Base-by-base conservation (phyloP, 163 green algal genomes). In the Chlamydomonas reinhardtii region DNA sequence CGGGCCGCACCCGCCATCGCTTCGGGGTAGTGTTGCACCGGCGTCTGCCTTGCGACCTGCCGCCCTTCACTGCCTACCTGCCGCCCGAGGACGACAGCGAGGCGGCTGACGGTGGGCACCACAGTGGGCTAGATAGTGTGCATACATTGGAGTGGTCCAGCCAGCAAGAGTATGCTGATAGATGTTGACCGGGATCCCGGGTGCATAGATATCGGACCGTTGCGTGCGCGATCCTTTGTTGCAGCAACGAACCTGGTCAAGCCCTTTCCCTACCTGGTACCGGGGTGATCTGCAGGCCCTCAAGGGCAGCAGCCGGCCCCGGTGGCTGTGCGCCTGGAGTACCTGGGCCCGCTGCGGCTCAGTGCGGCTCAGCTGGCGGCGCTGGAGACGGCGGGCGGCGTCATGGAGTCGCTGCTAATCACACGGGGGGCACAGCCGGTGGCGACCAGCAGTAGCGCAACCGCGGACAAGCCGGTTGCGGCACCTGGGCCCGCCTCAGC, bases 11-110 rank as follows among this genome's bases (percentile, higher is more conserved):
- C 74, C 71, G 54, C 15, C 74, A 81, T 22, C 32, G 31, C 32
- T 81, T 66, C 15, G 74, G 74, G 20, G 20, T 81, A 56, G 16
- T 72, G 32, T 56, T 81, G 32, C 74, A 81, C 54, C 54, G 27
- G 27, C 31, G 15, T 8, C 48, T 81, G 32, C 74, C 74, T 5
- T 71, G 35, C 74, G 74, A 71, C 11, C 74, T 81, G 20, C 74
- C 74, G 12, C 4, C 20, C 74, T 81, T 81, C 74, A 20, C 74
- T 6, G 32, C 54, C 20, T 52, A 68, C 73, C 48, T 79, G 52
- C 73, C 72, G 17, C 19, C 64, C 9, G 8, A 14, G 61, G 61
- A 66, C 17, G 24, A 31, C 61, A 11, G 17, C 24, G 71, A 34
- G 25, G 32, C 19, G 25, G 32, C 19, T 9, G 68, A 74, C 25